Conservation (phyloP, 2,329 filamentous ascomycete species). For the Zopfia rhizophila region DNA sequence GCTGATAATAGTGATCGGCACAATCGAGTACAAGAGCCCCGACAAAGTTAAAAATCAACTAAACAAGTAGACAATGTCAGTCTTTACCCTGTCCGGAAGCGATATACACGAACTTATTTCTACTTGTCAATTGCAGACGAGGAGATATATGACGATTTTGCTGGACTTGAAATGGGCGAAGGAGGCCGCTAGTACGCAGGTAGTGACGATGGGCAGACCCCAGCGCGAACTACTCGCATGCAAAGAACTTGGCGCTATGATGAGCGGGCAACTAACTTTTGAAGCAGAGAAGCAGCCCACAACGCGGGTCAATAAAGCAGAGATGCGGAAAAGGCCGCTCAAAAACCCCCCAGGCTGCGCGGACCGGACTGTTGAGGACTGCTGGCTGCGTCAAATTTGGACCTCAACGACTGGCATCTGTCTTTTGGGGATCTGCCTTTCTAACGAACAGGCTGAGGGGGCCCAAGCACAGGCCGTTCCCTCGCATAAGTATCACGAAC, state of each 20-base stretch:
- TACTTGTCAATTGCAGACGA: constrained; percentile 16
- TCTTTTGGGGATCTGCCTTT: too few relatives aligned
- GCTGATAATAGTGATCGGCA: constrained; percentile 13
- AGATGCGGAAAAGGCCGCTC: not conserved
- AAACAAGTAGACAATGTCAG: constrained; percentile 15
- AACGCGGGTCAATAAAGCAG: not conserved
- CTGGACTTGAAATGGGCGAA: constrained; percentile 10
- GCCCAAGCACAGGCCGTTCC: constrained; percentile 2
- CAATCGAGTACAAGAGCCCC: not conserved
- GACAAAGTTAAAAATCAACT: too few relatives aligned
- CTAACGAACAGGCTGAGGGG: not conserved
- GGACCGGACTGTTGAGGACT: not conserved
- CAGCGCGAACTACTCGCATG: constrained; percentile 1
- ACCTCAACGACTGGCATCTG: too few relatives aligned
- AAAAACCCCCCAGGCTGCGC: too few relatives aligned
- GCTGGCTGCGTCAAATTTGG: not conserved
- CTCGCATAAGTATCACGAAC: constrained; percentile 4
- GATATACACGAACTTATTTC: constrained; percentile 18
- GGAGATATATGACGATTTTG: constrained; percentile 25
- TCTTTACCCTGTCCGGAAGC: constrained; percentile 18
- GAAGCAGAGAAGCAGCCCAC: too few relatives aligned
- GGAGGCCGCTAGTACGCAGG: constrained; percentile 6
- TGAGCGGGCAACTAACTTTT: too few relatives aligned
- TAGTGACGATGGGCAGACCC: constrained; percentile 3
- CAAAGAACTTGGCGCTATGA: too few relatives aligned